A percentile compares a stretch with the other conserved stretches of the same genome.
Evolutionary conservation across 2,329 filamentous ascomycete genomes (phyloP).

Genomic region (Dactylellina haptotyla): DNA sequence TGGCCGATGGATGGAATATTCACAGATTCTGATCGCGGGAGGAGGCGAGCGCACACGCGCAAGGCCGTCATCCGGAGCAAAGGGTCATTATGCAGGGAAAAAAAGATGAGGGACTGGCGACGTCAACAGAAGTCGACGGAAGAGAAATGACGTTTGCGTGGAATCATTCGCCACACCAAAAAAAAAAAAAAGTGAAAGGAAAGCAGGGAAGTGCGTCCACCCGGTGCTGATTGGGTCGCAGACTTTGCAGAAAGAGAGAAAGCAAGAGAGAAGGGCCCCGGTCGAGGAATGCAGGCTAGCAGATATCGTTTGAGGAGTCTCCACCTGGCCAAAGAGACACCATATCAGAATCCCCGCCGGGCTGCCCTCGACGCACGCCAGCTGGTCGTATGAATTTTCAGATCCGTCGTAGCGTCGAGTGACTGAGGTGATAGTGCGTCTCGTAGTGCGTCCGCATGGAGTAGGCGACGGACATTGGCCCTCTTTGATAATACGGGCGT

Average conservation of each 20-base stretch:
- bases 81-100: neutral
- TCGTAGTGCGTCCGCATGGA: conserved; percentile 30
- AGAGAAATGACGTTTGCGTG: conserved; percentile 49
- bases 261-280: conserved; percentile 12
- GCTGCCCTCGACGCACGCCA: conserved; percentile 31
- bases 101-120: neutral
- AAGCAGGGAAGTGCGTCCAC: conserved; percentile 11
- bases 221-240: conserved; percentile 31
- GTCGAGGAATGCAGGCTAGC: conserved; percentile 41
- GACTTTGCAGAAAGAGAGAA: no score
- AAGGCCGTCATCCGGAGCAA: neutral
- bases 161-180: conserved; percentile 40
- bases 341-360: conserved; percentile 12
- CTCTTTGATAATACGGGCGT: neutral
- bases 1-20: neutral
- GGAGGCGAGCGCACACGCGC: neutral
- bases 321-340: conserved; percentile 18
- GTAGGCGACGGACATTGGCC: conserved; percentile 4
- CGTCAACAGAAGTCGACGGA: conserved; percentile 1
- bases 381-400: conserved; percentile 40
- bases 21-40: neutral
- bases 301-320: neutral
- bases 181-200: neutral
- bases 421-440: no score
- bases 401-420: no score